phyloP scores from a whole-genome alignment of 108 stramenopile species.

The Skeletonema marinoi region DNA sequence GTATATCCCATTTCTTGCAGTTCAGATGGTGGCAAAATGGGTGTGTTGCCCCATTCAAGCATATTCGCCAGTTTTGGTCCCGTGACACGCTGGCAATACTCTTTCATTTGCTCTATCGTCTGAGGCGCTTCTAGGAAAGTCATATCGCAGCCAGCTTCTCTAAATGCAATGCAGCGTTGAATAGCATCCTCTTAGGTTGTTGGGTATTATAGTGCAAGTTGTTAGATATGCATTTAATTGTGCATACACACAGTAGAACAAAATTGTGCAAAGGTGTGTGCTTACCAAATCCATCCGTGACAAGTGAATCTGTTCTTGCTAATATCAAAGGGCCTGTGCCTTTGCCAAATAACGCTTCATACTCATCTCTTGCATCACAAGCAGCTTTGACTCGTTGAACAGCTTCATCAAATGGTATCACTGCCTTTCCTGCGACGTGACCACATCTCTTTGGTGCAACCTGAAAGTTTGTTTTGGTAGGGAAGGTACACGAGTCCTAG shows the following conservation, averaged over 20 bases:
- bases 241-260: not conserved
- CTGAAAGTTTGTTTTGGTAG: not conserved
- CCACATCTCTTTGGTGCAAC: slow-evolving; percentile 94
- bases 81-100: slow-evolving; percentile 86
- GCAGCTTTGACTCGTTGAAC: slow-evolving; percentile 90
- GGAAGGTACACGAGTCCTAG: no score
- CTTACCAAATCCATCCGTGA: slow-evolving; percentile 83
- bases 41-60: slow-evolving; percentile 93
- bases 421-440: slow-evolving; percentile 93
- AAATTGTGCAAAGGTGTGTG: not conserved
- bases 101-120: slow-evolving; percentile 85
- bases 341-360: slow-evolving; percentile 68
- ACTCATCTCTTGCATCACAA: slow-evolving; percentile 93
- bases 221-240: not conserved
- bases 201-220: not conserved
- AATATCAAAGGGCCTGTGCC: slow-evolving; percentile 85
- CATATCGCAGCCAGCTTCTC: slow-evolving; percentile 93
- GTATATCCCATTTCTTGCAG: slow-evolving; percentile 93
- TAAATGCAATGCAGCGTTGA: slow-evolving; percentile 89
- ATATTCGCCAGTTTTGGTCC: slow-evolving; percentile 97
- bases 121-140: slow-evolving; percentile 93
- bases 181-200: slow-evolving; percentile 82
- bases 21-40: slow-evolving; percentile 84
- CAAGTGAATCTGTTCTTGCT: slow-evolving; percentile 93
- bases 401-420: slow-evolving; percentile 88